A percentile compares a stretch with the other conserved stretches of the same genome.
These are phyloP conservation scores for Scenedesmus sp. DNA, from an alignment of 163 green algal species.

Conservation along the genomic window DNA sequence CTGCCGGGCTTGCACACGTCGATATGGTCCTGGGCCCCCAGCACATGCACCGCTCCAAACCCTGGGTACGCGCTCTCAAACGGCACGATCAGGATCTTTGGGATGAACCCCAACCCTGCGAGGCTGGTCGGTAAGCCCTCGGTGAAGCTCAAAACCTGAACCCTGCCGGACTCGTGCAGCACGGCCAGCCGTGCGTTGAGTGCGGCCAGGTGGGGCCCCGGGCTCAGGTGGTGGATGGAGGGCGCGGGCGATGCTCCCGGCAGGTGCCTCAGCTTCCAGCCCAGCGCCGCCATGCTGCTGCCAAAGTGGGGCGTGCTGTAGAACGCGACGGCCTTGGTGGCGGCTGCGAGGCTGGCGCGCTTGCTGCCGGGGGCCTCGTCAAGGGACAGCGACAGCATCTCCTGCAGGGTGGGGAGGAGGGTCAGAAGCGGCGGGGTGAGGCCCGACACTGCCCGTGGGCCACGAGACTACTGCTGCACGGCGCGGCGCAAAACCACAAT, in stretches of 20 bases:
- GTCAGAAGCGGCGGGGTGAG: not conserved
- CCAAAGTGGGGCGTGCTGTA: slow-evolving; percentile 92
- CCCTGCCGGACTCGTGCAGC: slow-evolving; percentile 56
- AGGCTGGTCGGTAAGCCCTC: slow-evolving; percentile 68
- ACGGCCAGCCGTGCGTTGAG: slow-evolving; percentile 63
- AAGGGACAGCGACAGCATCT: slow-evolving; percentile 49
- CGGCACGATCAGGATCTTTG: slow-evolving; percentile 74
- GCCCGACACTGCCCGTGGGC: no score
- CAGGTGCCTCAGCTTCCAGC: slow-evolving; percentile 89
- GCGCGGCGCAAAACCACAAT: no score
- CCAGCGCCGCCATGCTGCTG: slow-evolving; percentile 84
- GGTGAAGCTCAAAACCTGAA: slow-evolving; percentile 45
- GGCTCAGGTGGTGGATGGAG: not conserved
- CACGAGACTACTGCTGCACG: no score
- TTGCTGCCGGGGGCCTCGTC: slow-evolving; percentile 32
- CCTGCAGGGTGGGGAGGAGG: not conserved
- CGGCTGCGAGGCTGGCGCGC: slow-evolving; percentile 56
- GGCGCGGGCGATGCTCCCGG: slow-evolving; percentile 74
- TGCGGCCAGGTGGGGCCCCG: slow-evolving; percentile 63
- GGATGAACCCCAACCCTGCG: slow-evolving; percentile 56
- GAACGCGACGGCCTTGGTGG: slow-evolving; percentile 83
- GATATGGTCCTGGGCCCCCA: slow-evolving; percentile 88
- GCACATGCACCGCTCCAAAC: slow-evolving; percentile 86
- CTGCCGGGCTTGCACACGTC: slow-evolving; percentile 85
- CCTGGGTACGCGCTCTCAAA: slow-evolving; percentile 88